phyloP scores from a whole-genome alignment of 352 stramenopile species.

The Phytophthora podocarpi region DNA sequence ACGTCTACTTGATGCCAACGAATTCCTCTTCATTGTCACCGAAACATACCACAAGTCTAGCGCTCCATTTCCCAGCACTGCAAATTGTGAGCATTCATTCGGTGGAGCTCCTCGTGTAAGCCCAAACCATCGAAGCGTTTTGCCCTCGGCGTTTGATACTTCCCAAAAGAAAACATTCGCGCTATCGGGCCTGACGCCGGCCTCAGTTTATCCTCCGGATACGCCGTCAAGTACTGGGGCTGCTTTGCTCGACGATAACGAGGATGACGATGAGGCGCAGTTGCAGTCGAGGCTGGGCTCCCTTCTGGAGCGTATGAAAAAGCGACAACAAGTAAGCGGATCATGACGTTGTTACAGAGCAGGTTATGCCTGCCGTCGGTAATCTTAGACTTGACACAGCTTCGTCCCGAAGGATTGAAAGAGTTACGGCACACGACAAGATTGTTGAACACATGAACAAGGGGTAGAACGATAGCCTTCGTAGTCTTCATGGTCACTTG shows the following conservation, averaged over 20 bases:
- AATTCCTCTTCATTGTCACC: conserved; percentile 51
- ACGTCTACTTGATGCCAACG: conserved; percentile 44
- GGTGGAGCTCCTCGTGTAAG: conserved; percentile 1
- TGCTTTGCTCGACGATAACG: conserved; percentile 4
- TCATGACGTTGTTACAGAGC: not conserved
- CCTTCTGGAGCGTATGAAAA: conserved; percentile 44
- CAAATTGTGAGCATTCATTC: conserved; percentile 3
- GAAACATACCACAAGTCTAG: conserved; percentile 51
- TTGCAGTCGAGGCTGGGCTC: conserved; percentile 42
- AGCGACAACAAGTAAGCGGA: conserved; percentile 27
- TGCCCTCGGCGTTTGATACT: not conserved
- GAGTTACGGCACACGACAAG: no score
- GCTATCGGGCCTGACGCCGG: conserved; percentile 6
- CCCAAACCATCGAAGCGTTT: not conserved
- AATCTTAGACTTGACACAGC: no score
- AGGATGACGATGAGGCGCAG: conserved; percentile 17
- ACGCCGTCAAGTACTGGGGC: conserved; percentile 25
- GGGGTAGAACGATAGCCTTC: no score
- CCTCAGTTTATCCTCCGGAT: not conserved
- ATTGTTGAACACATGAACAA: no score
- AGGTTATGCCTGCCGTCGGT: no score
- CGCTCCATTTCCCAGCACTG: conserved; percentile 7
- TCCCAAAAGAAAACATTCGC: not conserved
- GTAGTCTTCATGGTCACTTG: no score
- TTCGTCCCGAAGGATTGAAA: no score